Base-by-base conservation (phyloP, 768 basidiomycete species). In the Russula earlei region DNA sequence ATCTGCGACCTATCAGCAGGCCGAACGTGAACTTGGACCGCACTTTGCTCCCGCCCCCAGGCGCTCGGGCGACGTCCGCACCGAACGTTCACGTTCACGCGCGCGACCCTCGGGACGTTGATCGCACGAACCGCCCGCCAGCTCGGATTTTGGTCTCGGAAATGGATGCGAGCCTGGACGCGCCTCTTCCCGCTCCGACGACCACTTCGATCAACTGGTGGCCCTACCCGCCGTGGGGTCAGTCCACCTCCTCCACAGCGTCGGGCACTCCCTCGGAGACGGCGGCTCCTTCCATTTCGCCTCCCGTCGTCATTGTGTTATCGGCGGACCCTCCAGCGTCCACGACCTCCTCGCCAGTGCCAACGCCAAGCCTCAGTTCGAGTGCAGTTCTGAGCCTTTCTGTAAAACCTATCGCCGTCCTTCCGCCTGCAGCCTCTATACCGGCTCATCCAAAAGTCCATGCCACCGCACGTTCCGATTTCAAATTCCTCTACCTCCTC, bases 191-290 rank as follows among this genome's bases (percentile, higher is more conserved):
- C 19, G 4, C 34, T 15, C 7, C 22, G 36, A 27, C 46, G 14
- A 48, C 56, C 5, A 10, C 60, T 11, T 55, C 67, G 14, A 60
- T 68, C 46, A 60, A 68, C 51, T 70, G 69, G 69, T 70, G 69
- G 69, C 69, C 69, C 0, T 71, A 69, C 49, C 68, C 68, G 0
- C 48, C 68, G 1, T 68, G 65, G 64, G 59, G 64, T 4, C 57
- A 63, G 40, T 58, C 57, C 7, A 55, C 51, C n/a, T 33, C 33
- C 14, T 40, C 52, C 6, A 31, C 37, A 5, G 29, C 10, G 29
- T 31, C 29, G 9, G 29, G 29, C 7, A 40, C 56, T 5, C 50
- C 43, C 20, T 38, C 55, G 11, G 29, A 24, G 20, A 42, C 44
- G 10, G 25, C 43, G 7, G 49, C 22, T 36, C 25, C 36, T 12